A percentile compares a stretch with the other conserved stretches of the same genome.
Evolutionary conservation across 768 basidiomycete species (phyloP).

Genomic region (Rhodocollybia butyracea): DNA sequence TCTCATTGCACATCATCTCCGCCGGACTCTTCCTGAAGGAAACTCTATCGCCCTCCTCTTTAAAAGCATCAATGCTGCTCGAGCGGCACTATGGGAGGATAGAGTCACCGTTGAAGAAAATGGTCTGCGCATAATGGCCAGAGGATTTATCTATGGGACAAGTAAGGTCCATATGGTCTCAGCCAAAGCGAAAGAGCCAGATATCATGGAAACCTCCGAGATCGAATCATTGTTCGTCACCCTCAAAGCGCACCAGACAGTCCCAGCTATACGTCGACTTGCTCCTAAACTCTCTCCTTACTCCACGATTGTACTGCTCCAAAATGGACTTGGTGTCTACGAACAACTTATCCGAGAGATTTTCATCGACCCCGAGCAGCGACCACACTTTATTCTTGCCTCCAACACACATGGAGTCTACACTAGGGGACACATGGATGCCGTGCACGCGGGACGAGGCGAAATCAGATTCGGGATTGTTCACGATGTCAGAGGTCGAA

Average conservation of each 20-base stretch:
- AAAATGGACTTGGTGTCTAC: conserved; percentile 93
- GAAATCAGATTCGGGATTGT: conserved; percentile 76
- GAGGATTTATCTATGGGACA: conserved; percentile 36
- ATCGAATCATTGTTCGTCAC: conserved; percentile 84
- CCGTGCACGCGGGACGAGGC: conserved; percentile 71
- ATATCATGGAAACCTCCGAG: conserved; percentile 4
- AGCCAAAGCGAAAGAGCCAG: background rate
- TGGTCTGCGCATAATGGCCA: conserved; percentile 39
- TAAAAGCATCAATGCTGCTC: conserved; percentile 41
- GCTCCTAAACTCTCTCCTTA: conserved; percentile 56
- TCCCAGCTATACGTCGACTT: conserved; percentile 54
- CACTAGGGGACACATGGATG: conserved; percentile 45
- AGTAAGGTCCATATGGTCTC: conserved; percentile 52
- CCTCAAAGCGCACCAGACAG: conserved; percentile 70
- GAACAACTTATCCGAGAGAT: conserved; percentile 65
- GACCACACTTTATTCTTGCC: conserved; percentile 85
- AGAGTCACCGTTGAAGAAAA: conserved; percentile 46
- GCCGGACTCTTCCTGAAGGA: conserved; percentile 46
- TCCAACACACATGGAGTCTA: conserved; percentile 81
- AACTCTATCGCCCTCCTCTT: conserved; percentile 71
- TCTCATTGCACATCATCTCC: conserved; percentile 78
- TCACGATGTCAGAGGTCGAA: conserved; percentile 58
- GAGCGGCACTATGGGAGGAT: conserved; percentile 27
- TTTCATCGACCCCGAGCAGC: conserved; percentile 67
- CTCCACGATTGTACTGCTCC: conserved; percentile 88